Evolutionary conservation across 2,329 filamentous ascomycete genomes (phyloP).

Genomic region (Aspergillus amoenus): DNA sequence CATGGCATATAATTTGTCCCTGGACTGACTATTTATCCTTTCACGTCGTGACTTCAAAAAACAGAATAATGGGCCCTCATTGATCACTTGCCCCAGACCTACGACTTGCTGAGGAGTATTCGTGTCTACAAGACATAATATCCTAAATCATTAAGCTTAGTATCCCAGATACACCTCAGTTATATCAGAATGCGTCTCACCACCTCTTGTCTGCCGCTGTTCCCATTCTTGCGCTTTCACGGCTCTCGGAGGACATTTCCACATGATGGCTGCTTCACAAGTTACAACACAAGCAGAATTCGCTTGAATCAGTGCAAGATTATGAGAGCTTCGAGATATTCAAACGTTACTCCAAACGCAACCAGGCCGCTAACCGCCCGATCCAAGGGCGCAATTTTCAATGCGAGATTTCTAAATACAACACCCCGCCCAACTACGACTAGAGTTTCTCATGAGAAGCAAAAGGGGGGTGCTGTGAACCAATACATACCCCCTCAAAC

Average conservation of each 20-base stretch:
- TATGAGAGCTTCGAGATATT: not conserved
- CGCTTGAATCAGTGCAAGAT: not conserved
- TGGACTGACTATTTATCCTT: not conserved
- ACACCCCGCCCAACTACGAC: not conserved
- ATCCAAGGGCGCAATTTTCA: not conserved
- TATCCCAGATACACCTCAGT: not conserved
- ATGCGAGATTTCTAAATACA: not conserved
- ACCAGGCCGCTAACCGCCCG: not conserved
- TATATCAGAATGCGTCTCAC: not conserved
- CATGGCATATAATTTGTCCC: not conserved
- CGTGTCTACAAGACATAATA: not conserved
- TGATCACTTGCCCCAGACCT: not conserved
- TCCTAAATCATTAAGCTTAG: not conserved
- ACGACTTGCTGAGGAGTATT: not conserved
- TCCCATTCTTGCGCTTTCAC: not conserved
- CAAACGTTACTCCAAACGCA: not conserved
- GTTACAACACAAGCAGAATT: not conserved
- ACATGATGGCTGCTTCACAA: not conserved
- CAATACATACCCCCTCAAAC: slow-evolving; percentile 47
- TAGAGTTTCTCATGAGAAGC: not conserved
- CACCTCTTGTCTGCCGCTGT: not conserved
- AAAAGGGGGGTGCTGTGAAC: slow-evolving; percentile 17
- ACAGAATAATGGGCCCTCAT: not conserved
- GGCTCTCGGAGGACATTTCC: not conserved
- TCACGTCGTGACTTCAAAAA: not conserved